phyloP scores from a whole-genome alignment of 768 basidiomycete species.

The Termitomyces sp. region DNA sequence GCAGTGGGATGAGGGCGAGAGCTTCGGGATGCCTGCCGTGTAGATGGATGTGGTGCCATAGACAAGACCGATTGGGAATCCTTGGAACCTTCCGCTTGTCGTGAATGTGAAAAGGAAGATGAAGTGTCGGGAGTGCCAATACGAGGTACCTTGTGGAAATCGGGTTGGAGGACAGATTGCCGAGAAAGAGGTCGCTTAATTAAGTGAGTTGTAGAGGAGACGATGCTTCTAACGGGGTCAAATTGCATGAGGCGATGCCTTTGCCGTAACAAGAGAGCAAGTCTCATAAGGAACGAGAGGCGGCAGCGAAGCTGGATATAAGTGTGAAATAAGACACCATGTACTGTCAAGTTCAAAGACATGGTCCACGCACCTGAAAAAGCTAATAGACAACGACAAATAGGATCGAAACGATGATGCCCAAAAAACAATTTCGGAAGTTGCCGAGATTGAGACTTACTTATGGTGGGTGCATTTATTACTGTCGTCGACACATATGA shows the following conservation, averaged over 20 bases:
- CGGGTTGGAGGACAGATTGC: conserved; percentile 23
- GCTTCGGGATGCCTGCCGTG: conserved; percentile 2
- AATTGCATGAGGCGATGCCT: conserved; percentile 59
- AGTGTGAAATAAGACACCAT: background rate
- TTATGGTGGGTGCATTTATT: no score
- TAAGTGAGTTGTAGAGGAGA: conserved; percentile 17
- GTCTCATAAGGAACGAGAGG: conserved; percentile 39
- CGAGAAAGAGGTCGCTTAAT: conserved; percentile 45
- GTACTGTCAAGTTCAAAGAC: background rate
- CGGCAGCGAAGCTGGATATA: background rate
- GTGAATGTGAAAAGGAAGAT: conserved; percentile 18
- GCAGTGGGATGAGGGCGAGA: conserved; percentile 8
- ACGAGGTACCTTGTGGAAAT: conserved; percentile 23
- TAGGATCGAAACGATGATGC: background rate
- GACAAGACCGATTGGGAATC: conserved; percentile 15
- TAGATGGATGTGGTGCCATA: conserved; percentile 21
- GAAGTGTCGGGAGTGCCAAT: conserved; percentile 17
- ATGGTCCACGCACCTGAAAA: background rate
- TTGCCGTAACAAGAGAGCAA: conserved; percentile 38
- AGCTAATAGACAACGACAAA: background rate
- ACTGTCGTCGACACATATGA: no score
- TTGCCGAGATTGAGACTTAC: background rate
- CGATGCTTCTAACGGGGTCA: conserved; percentile 28
- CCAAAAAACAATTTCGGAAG: background rate
- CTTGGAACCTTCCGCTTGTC: conserved; percentile 7